Conservation (phyloP, 768 basidiomycete species). For the Hysterangium stoloniferum region DNA sequence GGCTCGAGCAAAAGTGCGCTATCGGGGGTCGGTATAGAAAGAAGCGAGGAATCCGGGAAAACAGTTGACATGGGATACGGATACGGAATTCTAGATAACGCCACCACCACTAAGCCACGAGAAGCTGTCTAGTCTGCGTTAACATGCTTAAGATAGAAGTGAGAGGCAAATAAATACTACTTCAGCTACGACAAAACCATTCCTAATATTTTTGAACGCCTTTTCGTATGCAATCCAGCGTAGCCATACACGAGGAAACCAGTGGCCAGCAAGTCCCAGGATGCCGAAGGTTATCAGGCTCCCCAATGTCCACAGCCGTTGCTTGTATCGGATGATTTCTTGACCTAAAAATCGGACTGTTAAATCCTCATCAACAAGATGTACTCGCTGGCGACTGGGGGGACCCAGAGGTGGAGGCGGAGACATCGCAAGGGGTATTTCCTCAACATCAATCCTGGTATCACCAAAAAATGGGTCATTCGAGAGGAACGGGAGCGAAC, state of each 20-base stretch:
- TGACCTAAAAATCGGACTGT: slow-evolving; percentile 85
- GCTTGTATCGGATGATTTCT: slow-evolving; percentile 54
- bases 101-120: slow-evolving; percentile 73
- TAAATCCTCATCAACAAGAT: slow-evolving; percentile 84
- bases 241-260: slow-evolving; percentile 92
- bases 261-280: slow-evolving; percentile 78
- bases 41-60: slow-evolving; percentile 40
- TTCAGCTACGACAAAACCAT: slow-evolving; percentile 85
- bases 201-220: slow-evolving; percentile 62
- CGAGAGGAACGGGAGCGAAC: slow-evolving; percentile 56
- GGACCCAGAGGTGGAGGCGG: slow-evolving; percentile 74
- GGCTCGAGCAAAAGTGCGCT: background rate
- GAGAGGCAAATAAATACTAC: slow-evolving; percentile 37
- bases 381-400: slow-evolving; percentile 78
- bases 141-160: background rate
- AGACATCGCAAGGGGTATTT: slow-evolving; percentile 39
- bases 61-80: slow-evolving; percentile 75
- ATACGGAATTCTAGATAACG: slow-evolving; percentile 59
- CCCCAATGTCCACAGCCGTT: slow-evolving; percentile 60
- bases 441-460: slow-evolving; percentile 74
- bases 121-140: slow-evolving; percentile 59
- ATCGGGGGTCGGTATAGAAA: background rate
- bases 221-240: slow-evolving; percentile 78
- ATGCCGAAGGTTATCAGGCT: slow-evolving; percentile 65
- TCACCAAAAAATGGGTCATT: slow-evolving; percentile 79